These are phyloP conservation scores for Podaxis carcinomalis DNA, from an alignment of 768 basidiomycete genomes.

Conservation along the genomic window DNA sequence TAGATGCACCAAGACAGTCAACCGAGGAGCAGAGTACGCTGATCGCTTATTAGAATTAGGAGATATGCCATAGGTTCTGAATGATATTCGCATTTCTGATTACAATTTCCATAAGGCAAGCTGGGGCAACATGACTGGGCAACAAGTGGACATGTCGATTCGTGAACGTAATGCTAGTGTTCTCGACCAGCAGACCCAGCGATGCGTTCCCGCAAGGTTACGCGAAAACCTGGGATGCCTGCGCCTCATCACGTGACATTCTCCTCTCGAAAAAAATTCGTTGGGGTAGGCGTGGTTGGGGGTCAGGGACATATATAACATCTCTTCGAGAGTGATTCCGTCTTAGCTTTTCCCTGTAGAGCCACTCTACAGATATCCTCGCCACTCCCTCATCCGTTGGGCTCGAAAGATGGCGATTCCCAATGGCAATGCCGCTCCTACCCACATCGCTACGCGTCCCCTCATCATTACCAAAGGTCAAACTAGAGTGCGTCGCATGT, in stretches of 20 bases:
- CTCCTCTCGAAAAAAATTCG: slow-evolving; percentile 30
- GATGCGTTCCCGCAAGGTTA: slow-evolving; percentile 3
- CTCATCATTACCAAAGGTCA: slow-evolving; percentile 42
- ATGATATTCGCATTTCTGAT: neutral
- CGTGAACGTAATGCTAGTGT: neutral
- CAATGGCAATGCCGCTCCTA: slow-evolving; percentile 32
- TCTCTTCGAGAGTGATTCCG: slow-evolving; percentile 19
- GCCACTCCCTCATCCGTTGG: slow-evolving; percentile 15
- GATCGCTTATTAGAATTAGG: neutral
- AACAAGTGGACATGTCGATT: neutral
- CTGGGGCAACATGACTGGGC: neutral
- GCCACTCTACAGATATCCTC: slow-evolving; percentile 19
- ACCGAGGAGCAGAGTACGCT: neutral
- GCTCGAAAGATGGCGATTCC: slow-evolving; percentile 32
- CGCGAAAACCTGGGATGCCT: slow-evolving; percentile 3
- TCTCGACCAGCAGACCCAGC: too few relatives aligned
- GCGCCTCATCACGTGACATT: slow-evolving; percentile 30
- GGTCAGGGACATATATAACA: slow-evolving; percentile 39
- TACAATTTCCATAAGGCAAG: neutral
- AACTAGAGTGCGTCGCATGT: slow-evolving; percentile 42
- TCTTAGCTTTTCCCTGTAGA: slow-evolving; percentile 21
- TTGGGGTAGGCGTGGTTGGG: slow-evolving; percentile 40
- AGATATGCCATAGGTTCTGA: neutral
- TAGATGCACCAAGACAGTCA: neutral
- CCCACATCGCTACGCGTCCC: slow-evolving; percentile 42